phyloP scores from a whole-genome alignment of 176 grass and related monocot genomes.

The Pontederia paniculata region DNA sequence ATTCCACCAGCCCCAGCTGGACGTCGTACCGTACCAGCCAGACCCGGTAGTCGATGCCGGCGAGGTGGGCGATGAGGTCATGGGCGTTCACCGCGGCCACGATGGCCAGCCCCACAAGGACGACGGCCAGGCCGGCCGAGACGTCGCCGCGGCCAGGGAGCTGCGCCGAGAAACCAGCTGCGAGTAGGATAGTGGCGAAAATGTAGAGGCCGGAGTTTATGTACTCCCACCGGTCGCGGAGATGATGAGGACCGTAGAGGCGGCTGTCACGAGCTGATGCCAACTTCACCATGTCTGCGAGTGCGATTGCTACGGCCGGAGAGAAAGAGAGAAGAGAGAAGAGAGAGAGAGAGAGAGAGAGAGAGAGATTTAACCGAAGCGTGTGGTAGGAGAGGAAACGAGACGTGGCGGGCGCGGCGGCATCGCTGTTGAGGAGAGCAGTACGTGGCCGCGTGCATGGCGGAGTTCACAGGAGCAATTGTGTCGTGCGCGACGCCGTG shows the following conservation, averaged over 20 bases:
- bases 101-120: conserved; percentile 25
- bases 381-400: conserved; percentile 12
- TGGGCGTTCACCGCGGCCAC: conserved; percentile 47
- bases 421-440: neutral
- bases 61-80: conserved; percentile 59
- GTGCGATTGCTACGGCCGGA: neutral
- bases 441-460: conserved; percentile 64
- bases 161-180: conserved; percentile 24
- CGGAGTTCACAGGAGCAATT: neutral
- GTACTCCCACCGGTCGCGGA: conserved; percentile 60
- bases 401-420: neutral
- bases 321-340: neutral
- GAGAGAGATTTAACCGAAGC: neutral
- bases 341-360: neutral
- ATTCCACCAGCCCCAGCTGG: conserved; percentile 72
- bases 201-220: conserved; percentile 55
- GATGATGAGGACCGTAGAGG: conserved; percentile 39
- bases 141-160: neutral
- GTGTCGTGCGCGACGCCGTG: neutral
- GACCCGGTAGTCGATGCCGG: conserved; percentile 49
- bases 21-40: conserved; percentile 43
- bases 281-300: conserved; percentile 57
- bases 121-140: conserved; percentile 26
- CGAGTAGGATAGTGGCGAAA: conserved; percentile 43
- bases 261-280: conserved; percentile 68